A percentile compares a stretch with the other conserved stretches of the same genome.
Evolutionary conservation across 164 flowering plant species (phyloP).

Genomic region (Saururus chinensis): DNA sequence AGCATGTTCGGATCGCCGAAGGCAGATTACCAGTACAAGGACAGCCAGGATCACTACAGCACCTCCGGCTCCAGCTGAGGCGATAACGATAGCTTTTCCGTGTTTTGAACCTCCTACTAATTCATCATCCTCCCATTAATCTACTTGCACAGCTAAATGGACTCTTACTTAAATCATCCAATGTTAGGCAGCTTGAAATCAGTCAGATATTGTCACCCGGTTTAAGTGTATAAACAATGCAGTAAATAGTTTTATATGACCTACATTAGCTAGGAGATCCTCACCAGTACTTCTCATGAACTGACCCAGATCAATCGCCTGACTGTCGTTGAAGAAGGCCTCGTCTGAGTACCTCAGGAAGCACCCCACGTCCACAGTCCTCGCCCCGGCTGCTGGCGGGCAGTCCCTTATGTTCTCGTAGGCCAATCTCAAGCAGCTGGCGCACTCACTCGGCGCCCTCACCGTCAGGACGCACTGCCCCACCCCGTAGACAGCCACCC

Average conservation of each 20-base stretch:
- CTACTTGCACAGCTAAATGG: background rate
- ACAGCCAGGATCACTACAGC: conserved; percentile 7
- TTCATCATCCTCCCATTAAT: background rate
- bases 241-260: background rate
- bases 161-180: too few relatives aligned
- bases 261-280: background rate
- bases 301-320: conserved; percentile 24
- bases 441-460: conserved; percentile 27
- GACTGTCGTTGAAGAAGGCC: conserved; percentile 30
- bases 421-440: conserved; percentile 35
- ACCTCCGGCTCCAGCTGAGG: conserved; percentile 30
- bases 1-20: background rate
- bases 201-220: too few relatives aligned
- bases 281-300: conserved; percentile 22
- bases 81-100: conserved; percentile 21
- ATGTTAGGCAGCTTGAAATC: background rate
- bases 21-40: background rate
- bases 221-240: background rate
- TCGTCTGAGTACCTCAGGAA: conserved; percentile 43
- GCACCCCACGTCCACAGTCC: conserved; percentile 49
- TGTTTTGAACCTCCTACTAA: conserved; percentile 27
- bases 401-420: conserved; percentile 11
- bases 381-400: conserved; percentile 25
- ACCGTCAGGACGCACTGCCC: conserved; percentile 44
- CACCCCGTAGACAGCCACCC: conserved; percentile 22